These are phyloP conservation scores for Ophiosphaerella narmari DNA, from an alignment of 2,329 filamentous ascomycete genomes.

Conservation along the genomic window DNA sequence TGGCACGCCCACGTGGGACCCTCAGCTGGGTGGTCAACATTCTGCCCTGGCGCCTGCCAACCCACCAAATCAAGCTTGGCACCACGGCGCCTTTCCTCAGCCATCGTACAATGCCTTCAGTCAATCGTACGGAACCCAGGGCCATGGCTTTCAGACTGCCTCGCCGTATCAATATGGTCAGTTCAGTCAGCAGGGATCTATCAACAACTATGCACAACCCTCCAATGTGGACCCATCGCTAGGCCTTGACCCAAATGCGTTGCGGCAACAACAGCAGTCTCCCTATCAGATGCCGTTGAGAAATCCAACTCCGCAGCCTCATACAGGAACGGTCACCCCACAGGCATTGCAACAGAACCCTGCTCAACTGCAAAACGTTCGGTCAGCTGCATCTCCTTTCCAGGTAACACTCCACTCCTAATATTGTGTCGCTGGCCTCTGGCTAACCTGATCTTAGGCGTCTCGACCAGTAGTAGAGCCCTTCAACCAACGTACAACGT, in stretches of 20 bases:
- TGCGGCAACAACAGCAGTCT: constrained; percentile 38
- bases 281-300: constrained; percentile 36
- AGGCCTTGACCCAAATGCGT: constrained; percentile 24
- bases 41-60: constrained; percentile 22
- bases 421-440: background rate
- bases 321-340: constrained; percentile 33
- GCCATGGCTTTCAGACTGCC: constrained; percentile 29
- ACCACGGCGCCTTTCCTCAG: constrained; percentile 31
- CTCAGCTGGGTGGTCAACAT: constrained; percentile 32
- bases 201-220: constrained; percentile 30
- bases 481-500: constrained; percentile 26
- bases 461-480: constrained; percentile 33
- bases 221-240: constrained; percentile 36
- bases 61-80: constrained; percentile 28
- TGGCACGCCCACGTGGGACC: constrained; percentile 35
- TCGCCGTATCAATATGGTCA: constrained; percentile 42
- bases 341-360: constrained; percentile 36
- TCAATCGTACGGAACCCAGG: constrained; percentile 30
- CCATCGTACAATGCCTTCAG: constrained; percentile 28
- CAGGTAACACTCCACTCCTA: constrained; percentile 30
- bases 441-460: constrained; percentile 26
- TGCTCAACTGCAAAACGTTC: constrained; percentile 20
- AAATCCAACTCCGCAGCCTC: constrained; percentile 27
- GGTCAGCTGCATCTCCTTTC: constrained; percentile 27
- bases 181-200: constrained; percentile 28